Evolutionary conservation across 495 filamentous ascomycete genomes (phyloP), one percentile per base, ranked within the genome.

Genomic region (Aspergillus heteromorphus): DNA sequence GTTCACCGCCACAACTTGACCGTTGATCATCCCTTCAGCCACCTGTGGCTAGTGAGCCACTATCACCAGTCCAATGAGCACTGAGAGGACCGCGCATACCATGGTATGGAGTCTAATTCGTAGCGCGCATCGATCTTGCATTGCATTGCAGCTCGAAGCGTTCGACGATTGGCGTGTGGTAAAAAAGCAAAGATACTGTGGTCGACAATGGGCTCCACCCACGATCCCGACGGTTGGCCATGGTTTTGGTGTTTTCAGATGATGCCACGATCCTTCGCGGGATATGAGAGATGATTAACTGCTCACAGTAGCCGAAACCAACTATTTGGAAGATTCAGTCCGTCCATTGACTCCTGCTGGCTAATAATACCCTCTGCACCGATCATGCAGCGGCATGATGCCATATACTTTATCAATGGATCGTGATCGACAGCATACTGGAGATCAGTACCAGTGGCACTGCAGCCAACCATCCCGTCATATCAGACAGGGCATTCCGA

Each of bases 61-160:
- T 20, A 29, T 51, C 20, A 13, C 11, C 38, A 27, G 36, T 25
- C 18, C 38, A 27, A 29, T 21, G 20, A 21, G n/a, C 17, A 40
- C 27, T 10, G 19, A 51, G 23, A n/a, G 20, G 2, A 20, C 43
- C 31, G 29, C 40, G 19, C 41, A 41, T 25, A n/a, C 34, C 30
- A 18, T 18, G 20, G 41, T 45, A 17, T 47, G 41, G 29, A 50
- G 31, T 21, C 25, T 41, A 55, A 31, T 29, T 10, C 20, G 52
- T 56, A 47, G 36, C 40, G 30, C 48, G 19, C 40, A 56, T 56
- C 54, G n/a, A 48, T 51, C 54, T 41, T 48, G 54, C 54, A 56
- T 56, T 51, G 42, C 48, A 47, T 51, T 51, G 27, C 38, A 51
- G 40, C 47, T 47, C 13, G 14, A 48, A 47, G 18, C 30, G 29